These are phyloP conservation scores for Penicillium waksmanii DNA, from an alignment of 495 filamentous ascomycete genomes.

Conservation along the genomic window DNA sequence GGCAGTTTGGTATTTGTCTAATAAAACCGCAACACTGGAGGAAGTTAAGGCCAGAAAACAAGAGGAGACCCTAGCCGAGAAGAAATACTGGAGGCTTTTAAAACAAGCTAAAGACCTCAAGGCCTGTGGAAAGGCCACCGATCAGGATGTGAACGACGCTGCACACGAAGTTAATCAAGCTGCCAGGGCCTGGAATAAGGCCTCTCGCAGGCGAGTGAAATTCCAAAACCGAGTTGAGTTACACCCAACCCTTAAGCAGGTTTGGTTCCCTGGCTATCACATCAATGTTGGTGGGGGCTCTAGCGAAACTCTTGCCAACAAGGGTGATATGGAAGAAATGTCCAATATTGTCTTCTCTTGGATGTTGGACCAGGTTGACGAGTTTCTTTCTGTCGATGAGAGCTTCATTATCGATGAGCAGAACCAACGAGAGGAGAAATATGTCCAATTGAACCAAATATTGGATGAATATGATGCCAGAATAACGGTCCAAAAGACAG, in stretches of 20 bases:
- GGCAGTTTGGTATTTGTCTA: constrained; percentile 55
- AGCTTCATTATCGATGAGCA: constrained; percentile 16
- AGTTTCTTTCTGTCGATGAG: constrained; percentile 22
- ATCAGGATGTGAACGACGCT: constrained; percentile 18
- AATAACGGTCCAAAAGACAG: not conserved
- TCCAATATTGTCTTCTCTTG: constrained; percentile 27
- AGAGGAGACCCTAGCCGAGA: not conserved
- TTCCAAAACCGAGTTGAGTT: constrained; percentile 13
- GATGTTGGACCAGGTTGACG: constrained; percentile 30
- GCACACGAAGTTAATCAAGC: constrained; percentile 12
- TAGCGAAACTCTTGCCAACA: constrained; percentile 8
- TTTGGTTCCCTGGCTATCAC: constrained; percentile 50
- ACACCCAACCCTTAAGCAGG: constrained; percentile 21
- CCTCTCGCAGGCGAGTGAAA: constrained; percentile 14
- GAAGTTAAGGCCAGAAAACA: constrained; percentile 15
- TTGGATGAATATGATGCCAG: not conserved
- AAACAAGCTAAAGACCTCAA: constrained; percentile 19
- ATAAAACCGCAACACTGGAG: constrained; percentile 16
- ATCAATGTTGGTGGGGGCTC: constrained; percentile 47
- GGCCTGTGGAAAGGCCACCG: constrained; percentile 11
- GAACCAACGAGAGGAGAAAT: constrained; percentile 9
- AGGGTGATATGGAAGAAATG: constrained; percentile 31
- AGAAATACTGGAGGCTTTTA: constrained; percentile 8
- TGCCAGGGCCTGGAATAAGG: constrained; percentile 17
- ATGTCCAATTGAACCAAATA: constrained; percentile 9